Percentiles rank a stretch among this genome's conserved stretches.
phyloP scores from a whole-genome alignment of 2,329 filamentous ascomycete species.

The Colletotrichum gloeosporioides region DNA sequence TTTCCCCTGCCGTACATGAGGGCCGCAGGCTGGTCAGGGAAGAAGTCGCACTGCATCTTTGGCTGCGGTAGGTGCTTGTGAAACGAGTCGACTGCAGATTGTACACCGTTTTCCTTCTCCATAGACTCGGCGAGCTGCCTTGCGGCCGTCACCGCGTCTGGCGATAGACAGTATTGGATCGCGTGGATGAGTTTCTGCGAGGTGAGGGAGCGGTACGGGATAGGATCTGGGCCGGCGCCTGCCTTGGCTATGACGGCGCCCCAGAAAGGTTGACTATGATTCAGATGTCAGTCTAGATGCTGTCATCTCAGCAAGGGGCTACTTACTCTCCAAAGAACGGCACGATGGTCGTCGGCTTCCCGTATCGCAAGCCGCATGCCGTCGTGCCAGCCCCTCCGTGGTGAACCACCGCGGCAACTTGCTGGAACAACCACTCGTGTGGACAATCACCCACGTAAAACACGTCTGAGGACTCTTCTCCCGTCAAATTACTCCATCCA shows the following conservation, averaged over 20 bases:
- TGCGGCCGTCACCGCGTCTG: constrained; percentile 3
- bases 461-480: constrained; percentile 2
- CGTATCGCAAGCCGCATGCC: constrained; percentile 15
- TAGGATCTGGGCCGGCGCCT: constrained; percentile 15
- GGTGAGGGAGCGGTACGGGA: constrained; percentile 15
- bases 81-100: constrained; percentile 10
- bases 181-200: constrained; percentile 16
- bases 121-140: constrained; percentile 12
- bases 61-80: constrained; percentile 10
- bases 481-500: constrained; percentile 12
- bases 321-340: constrained; percentile 22
- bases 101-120: constrained; percentile 11
- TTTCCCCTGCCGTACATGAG: not conserved
- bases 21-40: constrained; percentile 10
- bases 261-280: constrained; percentile 17
- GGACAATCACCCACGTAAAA: constrained; percentile 19
- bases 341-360: constrained; percentile 12
- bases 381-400: constrained; percentile 19
- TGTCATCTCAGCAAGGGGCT: accelerated
- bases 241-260: constrained; percentile 19
- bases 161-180: not conserved
- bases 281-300: not conserved
- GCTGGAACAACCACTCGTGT: constrained; percentile 20
- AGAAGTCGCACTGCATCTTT: constrained; percentile 18
- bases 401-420: constrained; percentile 15